A percentile compares a stretch with the other conserved stretches of the same genome.
Evolutionary conservation across 176 grass and related monocot genomes (phyloP).

Genomic region (barley (Hordeum vulgare)): MorexV3_pseudomolecules_assembly NC_058523.1:497393311-497393810

Average conservation of each 20-base stretch:
- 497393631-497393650: constrained; percentile 89
- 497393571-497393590: constrained; percentile 87
- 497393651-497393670: constrained; percentile 70
- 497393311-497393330: no score
- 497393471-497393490: constrained; percentile 63
- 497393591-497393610: constrained; percentile 85
- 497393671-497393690: constrained; percentile 72
- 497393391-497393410: constrained; percentile 37
- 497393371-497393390: constrained; percentile 35
- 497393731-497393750: constrained; percentile 50
- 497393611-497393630: constrained; percentile 84
- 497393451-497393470: constrained; percentile 55
- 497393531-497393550: constrained; percentile 92
- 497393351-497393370: no score
- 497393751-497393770: background rate
- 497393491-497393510: constrained; percentile 51
- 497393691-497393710: constrained; percentile 80
- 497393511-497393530: constrained; percentile 46
- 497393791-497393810: background rate
- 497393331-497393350: no score
- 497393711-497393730: constrained; percentile 87
- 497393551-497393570: constrained; percentile 89
- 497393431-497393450: constrained; percentile 87
- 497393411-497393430: constrained; percentile 83
- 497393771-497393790: background rate